phyloP scores from a whole-genome alignment of 2,329 filamentous ascomycete genomes.

The Verticillium tricorpus region DNA sequence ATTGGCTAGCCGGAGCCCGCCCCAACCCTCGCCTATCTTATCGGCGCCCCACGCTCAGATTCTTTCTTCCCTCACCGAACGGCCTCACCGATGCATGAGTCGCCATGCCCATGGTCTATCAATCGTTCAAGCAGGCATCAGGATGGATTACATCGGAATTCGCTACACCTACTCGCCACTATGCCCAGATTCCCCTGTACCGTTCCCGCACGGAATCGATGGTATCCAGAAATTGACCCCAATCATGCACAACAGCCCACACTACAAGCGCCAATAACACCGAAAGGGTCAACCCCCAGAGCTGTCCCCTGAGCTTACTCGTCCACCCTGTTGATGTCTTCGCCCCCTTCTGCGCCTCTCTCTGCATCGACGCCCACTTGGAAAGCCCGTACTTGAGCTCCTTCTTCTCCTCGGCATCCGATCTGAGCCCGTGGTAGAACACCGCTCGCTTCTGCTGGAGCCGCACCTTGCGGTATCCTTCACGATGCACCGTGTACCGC shows the following conservation, averaged over 20 bases:
- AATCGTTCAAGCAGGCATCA: too few species aligned
- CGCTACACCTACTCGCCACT: too few species aligned
- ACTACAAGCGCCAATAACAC: background rate
- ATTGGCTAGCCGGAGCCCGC: background rate
- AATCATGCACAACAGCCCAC: background rate
- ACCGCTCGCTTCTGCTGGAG: slow-evolving; percentile 17
- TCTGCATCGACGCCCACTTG: slow-evolving; percentile 9
- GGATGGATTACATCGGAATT: too few species aligned
- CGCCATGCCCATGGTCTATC: background rate
- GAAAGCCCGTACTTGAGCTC: slow-evolving; percentile 12
- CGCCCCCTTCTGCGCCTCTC: background rate
- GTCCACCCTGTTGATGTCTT: background rate
- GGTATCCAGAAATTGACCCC: background rate
- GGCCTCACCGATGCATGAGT: background rate
- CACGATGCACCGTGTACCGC: slow-evolving; percentile 11
- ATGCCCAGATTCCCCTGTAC: background rate
- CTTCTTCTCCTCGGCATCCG: slow-evolving; percentile 16
- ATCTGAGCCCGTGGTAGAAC: slow-evolving; percentile 21
- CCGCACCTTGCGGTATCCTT: slow-evolving; percentile 18
- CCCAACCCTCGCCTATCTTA: background rate
- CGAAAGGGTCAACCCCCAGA: background rate
- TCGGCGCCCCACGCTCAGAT: background rate
- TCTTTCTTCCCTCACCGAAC: background rate
- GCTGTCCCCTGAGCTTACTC: background rate
- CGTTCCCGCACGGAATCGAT: background rate